A percentile compares a stretch with the other conserved stretches of the same genome.
Evolutionary conservation across 2,329 filamentous ascomycete species (phyloP).

Genomic region (Corynespora cassiicola): DNA sequence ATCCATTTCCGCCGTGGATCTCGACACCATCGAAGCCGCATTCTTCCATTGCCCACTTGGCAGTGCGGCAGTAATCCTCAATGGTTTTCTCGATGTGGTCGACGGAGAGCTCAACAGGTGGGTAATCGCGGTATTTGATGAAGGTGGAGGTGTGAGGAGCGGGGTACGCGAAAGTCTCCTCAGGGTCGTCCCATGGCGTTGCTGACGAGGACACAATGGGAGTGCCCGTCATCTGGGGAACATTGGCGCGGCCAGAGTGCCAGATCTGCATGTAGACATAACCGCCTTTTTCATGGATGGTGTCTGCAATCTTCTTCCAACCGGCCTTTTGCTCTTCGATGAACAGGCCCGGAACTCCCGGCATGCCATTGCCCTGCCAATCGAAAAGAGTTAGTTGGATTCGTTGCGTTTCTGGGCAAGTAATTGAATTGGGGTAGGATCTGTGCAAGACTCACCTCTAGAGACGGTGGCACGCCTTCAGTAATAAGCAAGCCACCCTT

Average conservation of each 20-base stretch:
- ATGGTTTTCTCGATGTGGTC: conserved; percentile 51
- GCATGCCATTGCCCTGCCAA: conserved; percentile 30
- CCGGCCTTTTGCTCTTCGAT: conserved; percentile 46
- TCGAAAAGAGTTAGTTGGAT: no score
- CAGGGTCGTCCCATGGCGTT: no score
- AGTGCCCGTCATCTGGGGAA: conserved; percentile 39
- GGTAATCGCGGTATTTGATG: no score
- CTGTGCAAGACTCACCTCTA: no score
- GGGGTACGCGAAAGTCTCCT: no score
- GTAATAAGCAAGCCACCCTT: conserved; percentile 63
- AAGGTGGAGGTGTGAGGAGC: no score
- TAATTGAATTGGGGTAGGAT: conserved; percentile 25
- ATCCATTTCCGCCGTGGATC: conserved; percentile 55
- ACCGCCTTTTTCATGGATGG: conserved; percentile 54
- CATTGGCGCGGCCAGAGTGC: conserved; percentile 53
- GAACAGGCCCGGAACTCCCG: conserved; percentile 18
- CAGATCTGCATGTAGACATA: conserved; percentile 48
- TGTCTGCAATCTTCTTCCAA: conserved; percentile 54
- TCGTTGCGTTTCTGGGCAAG: no score
- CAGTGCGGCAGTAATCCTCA: conserved; percentile 49
- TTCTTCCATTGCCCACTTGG: conserved; percentile 56
- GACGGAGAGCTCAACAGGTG: no score
- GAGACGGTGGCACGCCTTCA: conserved; percentile 60
- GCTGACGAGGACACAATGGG: conserved; percentile 43
- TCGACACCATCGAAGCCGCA: conserved; percentile 62